A percentile compares a stretch with the other conserved stretches of the same genome.
phyloP scores from a whole-genome alignment of 176 grass and related monocot genomes.

The Triticum monococcum region DNA sequence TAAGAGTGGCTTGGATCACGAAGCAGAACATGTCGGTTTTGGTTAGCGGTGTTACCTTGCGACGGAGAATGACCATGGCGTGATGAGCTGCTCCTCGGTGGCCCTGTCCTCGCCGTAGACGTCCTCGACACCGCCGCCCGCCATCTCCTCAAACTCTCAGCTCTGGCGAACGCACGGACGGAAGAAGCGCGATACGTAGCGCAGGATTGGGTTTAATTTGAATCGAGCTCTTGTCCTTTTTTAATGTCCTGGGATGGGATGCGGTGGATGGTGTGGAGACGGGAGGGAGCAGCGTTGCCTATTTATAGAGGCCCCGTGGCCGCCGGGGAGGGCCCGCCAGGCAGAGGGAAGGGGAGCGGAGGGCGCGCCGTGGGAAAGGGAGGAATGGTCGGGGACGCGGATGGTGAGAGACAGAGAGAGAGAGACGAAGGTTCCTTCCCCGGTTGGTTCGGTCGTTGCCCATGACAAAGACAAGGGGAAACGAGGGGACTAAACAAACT shows the following conservation, averaged over 20 bases:
- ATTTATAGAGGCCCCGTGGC: not conserved
- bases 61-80: constrained; percentile 89
- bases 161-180: not conserved
- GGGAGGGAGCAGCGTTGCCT: not conserved
- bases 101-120: constrained; percentile 86
- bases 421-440: not conserved
- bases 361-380: constrained; percentile 20
- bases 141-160: constrained; percentile 14
- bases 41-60: constrained; percentile 44
- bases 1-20: too few species aligned
- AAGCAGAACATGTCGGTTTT: not conserved
- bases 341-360: not conserved
- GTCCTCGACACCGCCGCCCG: constrained; percentile 69
- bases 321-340: not conserved
- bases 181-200: not conserved
- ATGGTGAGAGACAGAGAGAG: not conserved
- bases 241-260: not conserved
- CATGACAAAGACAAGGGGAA: not conserved
- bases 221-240: not conserved
- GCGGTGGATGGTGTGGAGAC: not conserved
- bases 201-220: not conserved
- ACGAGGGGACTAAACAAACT: not conserved
- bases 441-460: not conserved
- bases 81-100: constrained; percentile 85
- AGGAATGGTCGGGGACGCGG: constrained; percentile 29